A percentile compares a stretch with the other conserved stretches of the same genome.
phyloP scores from a whole-genome alignment of 2,329 filamentous ascomycete genomes.

The Diaporthe capsici region DNA sequence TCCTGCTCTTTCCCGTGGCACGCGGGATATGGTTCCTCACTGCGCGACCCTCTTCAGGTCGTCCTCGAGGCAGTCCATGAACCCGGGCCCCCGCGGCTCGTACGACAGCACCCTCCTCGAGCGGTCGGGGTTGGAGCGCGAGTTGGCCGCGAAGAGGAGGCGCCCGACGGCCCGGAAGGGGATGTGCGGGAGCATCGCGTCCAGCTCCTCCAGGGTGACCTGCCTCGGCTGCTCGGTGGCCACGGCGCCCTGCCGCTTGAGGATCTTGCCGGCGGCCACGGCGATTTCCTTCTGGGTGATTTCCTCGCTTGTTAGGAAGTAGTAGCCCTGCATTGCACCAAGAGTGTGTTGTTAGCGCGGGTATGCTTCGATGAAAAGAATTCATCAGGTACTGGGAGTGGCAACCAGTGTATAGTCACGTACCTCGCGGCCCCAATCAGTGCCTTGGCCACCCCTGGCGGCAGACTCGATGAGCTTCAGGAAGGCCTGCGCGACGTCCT shows the following conservation, averaged over 20 bases:
- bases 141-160: background rate
- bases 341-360: too few species aligned
- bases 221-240: background rate
- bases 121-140: slow-evolving; percentile 10
- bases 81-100: background rate
- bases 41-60: background rate
- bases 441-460: background rate
- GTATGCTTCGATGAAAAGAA: too few species aligned
- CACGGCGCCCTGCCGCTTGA: background rate
- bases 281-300: background rate
- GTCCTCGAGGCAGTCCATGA: background rate
- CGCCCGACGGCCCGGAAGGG: background rate
- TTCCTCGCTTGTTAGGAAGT: slow-evolving; percentile 1
- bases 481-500: background rate
- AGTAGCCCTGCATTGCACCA: background rate
- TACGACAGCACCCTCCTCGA: background rate
- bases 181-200: background rate
- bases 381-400: too few species aligned
- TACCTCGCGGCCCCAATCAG: slow-evolving; percentile 15
- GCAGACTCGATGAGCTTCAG: slow-evolving; percentile 1
- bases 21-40: background rate
- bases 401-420: background rate
- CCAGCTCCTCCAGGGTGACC: background rate
- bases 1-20: too few species aligned
- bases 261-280: background rate